Evolutionary conservation across 2,329 filamentous ascomycete genomes (phyloP), one percentile per base, ranked within the genome.

Genomic region (Clonostachys solani): DNA sequence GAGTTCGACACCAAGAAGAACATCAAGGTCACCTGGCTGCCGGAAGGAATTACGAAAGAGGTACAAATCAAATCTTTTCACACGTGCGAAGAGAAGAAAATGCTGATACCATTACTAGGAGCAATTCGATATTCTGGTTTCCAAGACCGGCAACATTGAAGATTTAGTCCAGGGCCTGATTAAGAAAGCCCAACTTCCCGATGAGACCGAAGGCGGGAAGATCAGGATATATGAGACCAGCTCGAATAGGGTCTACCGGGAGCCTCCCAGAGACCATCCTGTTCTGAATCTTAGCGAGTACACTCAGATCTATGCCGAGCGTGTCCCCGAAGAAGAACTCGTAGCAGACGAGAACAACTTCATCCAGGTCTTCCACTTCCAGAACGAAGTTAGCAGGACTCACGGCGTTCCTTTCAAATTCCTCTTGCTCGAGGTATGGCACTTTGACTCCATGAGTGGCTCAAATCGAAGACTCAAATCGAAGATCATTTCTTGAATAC

Each of bases 351-450:
- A 79, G 3, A 66, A 57, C 38, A 77, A 83, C 45, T 79, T 85
- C 47, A 87, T 96, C 47, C 82, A 86, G 51, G 89, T 87, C 33
- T 94, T 92, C 68, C 94, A 96, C 64, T 99, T 94, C 68, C 92
- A 99, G 63, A 88, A 86, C 55, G 95, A 99, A 58, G 82, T 89
- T 0, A 87, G 72, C 60, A 88, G 95, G 56, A 73, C 85, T 5
- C 92, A 99, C 60, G 89, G 92, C 4, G 80, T 95, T 41, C 94
- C 94, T 0, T 99, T 99, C 76, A 86, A 86, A 57, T 96, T 99
- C 64, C 72, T 94, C 47, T 67, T 97, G 38, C 86, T 91, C 56
- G 84, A 89, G 65, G 88, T 91, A 72, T 64, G 80, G 68, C 44
- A 38, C 13, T 19, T 35, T 35, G 34, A 17, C 17, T 15, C 10